Conservation (phyloP, 495 filamentous ascomycete genomes). For the Xeromyces bisporus region DNA sequence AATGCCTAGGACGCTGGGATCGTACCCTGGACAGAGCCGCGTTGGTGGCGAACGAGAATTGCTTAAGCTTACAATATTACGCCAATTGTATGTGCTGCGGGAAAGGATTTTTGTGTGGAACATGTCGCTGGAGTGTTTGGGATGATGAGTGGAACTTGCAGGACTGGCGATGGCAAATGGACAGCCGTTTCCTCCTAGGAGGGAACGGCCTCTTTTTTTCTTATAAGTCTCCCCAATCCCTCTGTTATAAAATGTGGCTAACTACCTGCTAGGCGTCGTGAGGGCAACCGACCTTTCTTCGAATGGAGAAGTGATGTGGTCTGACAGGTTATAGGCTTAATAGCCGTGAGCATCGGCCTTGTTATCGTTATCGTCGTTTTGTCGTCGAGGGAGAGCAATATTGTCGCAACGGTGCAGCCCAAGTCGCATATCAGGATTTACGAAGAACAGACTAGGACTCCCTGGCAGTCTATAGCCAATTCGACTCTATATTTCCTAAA, state of each 20-base stretch:
- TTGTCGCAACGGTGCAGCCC: too few relatives aligned
- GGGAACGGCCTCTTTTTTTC: constrained; percentile 39
- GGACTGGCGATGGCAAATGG: constrained; percentile 7
- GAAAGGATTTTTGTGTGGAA: constrained; percentile 11
- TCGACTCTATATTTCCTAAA: too few relatives aligned
- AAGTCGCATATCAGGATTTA: too few relatives aligned
- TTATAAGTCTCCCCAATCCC: constrained; percentile 41
- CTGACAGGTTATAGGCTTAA: too few relatives aligned
- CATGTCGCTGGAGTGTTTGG: too few relatives aligned
- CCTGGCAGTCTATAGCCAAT: too few relatives aligned
- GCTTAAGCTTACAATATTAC: constrained; percentile 7
- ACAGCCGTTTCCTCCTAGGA: constrained; percentile 24
- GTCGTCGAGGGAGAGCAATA: too few relatives aligned
- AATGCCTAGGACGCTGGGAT: constrained; percentile 1
- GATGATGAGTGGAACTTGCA: constrained; percentile 10
- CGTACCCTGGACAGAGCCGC: constrained; percentile 1
- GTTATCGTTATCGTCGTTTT: too few relatives aligned
- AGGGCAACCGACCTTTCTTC: too few relatives aligned
- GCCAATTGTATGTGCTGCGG: constrained; percentile 1
- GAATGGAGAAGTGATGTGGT: too few relatives aligned
- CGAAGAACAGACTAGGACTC: too few relatives aligned
- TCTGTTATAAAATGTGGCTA: constrained; percentile 9
- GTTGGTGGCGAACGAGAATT: constrained; percentile 17
- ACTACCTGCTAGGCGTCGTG: constrained; percentile 8
- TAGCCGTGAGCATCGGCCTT: too few relatives aligned